Evolutionary conservation across 2,329 filamentous ascomycete genomes (phyloP).

Genomic region (Aspergillus thermomutatus): DNA sequence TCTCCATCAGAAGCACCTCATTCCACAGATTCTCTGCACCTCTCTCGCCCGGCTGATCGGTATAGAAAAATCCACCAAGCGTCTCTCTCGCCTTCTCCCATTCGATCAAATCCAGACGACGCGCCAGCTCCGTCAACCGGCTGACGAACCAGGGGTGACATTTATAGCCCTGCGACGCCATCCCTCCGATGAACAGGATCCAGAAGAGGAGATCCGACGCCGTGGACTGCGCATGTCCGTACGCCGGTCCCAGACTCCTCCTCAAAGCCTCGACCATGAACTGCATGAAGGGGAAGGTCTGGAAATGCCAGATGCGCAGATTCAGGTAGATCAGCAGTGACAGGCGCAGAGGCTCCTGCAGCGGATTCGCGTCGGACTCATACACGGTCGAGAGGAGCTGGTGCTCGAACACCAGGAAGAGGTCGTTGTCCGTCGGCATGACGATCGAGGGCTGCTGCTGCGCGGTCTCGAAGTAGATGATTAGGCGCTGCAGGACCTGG

Average conservation of each 20-base stretch:
- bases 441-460: background rate
- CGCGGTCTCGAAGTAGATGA: constrained; percentile 14
- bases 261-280: constrained; percentile 5
- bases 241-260: constrained; percentile 2
- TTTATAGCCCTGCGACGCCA: constrained; percentile 11
- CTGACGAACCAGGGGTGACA: constrained; percentile 12
- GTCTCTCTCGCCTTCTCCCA: constrained; percentile 7
- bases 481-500: constrained; percentile 7
- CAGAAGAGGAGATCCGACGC: constrained; percentile 13
- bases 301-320: constrained; percentile 12
- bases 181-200: constrained; percentile 15
- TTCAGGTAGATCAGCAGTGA: constrained; percentile 10
- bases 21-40: constrained; percentile 5
- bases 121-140: constrained; percentile 5
- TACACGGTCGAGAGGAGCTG: constrained; percentile 4
- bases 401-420: constrained; percentile 10
- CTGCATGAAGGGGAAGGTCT: constrained; percentile 12
- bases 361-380: background rate
- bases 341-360: constrained; percentile 14
- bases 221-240: background rate
- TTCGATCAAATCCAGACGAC: constrained; percentile 4
- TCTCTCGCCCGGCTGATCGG: background rate
- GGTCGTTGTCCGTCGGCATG: constrained; percentile 18
- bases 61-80: constrained; percentile 13
- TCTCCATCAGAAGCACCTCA: constrained; percentile 4